phyloP scores from a whole-genome alignment of 345 rosid genomes.

The Kandelia obovata region DNA sequence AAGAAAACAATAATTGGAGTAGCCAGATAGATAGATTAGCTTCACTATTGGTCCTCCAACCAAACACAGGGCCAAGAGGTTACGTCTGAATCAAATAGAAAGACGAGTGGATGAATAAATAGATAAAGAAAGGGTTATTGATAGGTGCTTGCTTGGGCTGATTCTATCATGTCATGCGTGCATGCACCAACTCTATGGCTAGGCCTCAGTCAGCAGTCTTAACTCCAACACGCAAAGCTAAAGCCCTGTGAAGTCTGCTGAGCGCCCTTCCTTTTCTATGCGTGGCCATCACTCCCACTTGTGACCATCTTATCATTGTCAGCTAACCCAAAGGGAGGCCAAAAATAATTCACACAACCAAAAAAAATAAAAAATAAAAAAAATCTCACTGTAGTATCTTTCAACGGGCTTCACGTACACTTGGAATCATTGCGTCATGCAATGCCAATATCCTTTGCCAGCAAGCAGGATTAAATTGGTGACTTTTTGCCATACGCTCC shows the following conservation, averaged over 20 bases:
- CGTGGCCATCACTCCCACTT: constrained; percentile 15
- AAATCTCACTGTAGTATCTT: neutral
- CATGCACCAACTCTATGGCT: constrained; percentile 32
- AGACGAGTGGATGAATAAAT: constrained; percentile 19
- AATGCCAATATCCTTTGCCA: neutral
- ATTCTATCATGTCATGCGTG: constrained; percentile 26
- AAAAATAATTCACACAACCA: neutral
- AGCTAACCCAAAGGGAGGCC: constrained; percentile 24
- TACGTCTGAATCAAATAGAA: constrained; percentile 37
- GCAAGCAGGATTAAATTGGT: neutral
- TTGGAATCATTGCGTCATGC: neutral
- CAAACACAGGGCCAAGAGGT: constrained; percentile 18
- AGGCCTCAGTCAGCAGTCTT: neutral
- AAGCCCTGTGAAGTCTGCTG: constrained; percentile 12
- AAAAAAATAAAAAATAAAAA: too few species aligned
- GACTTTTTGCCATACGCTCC: too few species aligned
- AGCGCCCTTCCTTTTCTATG: neutral
- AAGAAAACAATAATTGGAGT: constrained; percentile 18
- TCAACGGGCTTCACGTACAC: neutral
- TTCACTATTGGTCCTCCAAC: neutral
- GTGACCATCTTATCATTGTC: constrained; percentile 46
- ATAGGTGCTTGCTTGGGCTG: neutral
- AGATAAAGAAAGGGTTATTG: neutral
- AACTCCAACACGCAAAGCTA: constrained; percentile 44
- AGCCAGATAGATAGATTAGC: neutral